These are phyloP conservation scores for Conringia planisiliqua DNA, from an alignment of 345 rosid species.

Conservation along the genomic window DNA sequence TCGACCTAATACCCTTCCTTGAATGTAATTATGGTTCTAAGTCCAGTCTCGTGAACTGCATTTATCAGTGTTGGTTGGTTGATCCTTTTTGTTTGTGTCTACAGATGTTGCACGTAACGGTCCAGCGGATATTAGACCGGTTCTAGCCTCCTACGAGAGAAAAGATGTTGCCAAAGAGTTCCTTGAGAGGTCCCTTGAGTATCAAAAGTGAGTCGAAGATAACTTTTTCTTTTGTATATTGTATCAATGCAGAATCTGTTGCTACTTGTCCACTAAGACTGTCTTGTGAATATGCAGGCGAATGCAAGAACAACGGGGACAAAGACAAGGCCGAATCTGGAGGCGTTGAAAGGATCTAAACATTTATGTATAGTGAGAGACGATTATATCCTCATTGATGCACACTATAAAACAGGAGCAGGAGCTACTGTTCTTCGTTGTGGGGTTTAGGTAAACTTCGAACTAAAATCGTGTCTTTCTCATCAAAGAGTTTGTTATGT, in stretches of 20 bases:
- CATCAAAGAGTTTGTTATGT: neutral
- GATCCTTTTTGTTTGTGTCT: constrained; percentile 2
- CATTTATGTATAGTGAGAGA: constrained; percentile 20
- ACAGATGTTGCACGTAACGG: constrained; percentile 79
- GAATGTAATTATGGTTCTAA: constrained; percentile 58
- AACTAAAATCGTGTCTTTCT: constrained; percentile 4
- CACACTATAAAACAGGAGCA: constrained; percentile 22
- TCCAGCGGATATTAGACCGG: constrained; percentile 83
- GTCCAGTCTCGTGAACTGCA: neutral
- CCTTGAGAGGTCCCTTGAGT: constrained; percentile 75
- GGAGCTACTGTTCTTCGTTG: constrained; percentile 11
- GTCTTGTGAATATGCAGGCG: constrained; percentile 45
- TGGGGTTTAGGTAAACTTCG: constrained; percentile 10
- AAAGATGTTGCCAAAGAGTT: constrained; percentile 81
- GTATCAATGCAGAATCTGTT: neutral
- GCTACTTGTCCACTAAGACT: neutral
- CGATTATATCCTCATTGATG: constrained; percentile 23
- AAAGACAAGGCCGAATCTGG: constrained; percentile 47
- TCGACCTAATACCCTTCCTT: constrained; percentile 96
- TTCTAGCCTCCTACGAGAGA: constrained; percentile 67
- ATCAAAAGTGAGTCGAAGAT: constrained; percentile 56
- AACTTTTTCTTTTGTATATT: neutral
- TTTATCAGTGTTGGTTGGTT: constrained; percentile 3
- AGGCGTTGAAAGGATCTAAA: constrained; percentile 36
- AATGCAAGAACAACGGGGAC: constrained; percentile 80